A percentile compares a stretch with the other conserved stretches of the same genome.
phyloP scores from a whole-genome alignment of 1,139 yeast species.

The Magnusiomyces ingens region DNA sequence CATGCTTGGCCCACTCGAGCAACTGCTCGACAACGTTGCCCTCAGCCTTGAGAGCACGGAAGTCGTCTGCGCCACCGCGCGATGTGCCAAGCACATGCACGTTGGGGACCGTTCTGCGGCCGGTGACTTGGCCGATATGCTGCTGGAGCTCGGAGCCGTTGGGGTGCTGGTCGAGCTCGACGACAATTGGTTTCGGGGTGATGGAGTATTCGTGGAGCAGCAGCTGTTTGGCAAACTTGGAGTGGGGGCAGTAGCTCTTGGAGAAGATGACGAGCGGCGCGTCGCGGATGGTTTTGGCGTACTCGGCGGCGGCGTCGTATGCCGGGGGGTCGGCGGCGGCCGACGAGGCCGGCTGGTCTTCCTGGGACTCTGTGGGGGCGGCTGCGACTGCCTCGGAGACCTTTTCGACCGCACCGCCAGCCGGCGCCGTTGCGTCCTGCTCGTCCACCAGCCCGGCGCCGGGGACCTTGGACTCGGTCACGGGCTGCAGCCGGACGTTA shows the following conservation, averaged over 20 bases:
- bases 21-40: not conserved
- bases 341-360: slow-evolving; percentile 28
- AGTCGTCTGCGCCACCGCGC: slow-evolving; percentile 89
- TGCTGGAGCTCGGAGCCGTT: slow-evolving; percentile 69
- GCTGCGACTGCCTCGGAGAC: slow-evolving; percentile 1
- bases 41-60: slow-evolving; percentile 39
- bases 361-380: not conserved
- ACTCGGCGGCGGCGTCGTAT: slow-evolving; percentile 59
- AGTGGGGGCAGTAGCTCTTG: slow-evolving; percentile 57
- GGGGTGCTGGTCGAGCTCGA: slow-evolving; percentile 76
- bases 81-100: slow-evolving; percentile 79
- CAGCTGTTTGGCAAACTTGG: slow-evolving; percentile 60
- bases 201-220: slow-evolving; percentile 59
- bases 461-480: no score
- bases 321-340: slow-evolving; percentile 20
- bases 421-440: not conserved
- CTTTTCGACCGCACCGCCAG: not conserved
- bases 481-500: no score
- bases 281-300: slow-evolving; percentile 48
- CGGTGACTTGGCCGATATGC: slow-evolving; percentile 67
- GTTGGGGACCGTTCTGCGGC: slow-evolving; percentile 91
- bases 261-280: slow-evolving; percentile 50
- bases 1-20: not conserved
- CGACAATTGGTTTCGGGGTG: slow-evolving; percentile 62
- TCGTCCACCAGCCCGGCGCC: not conserved